Conservation (phyloP, 169 alveolate genomes). For the Plasmodium gonderi region DNA sequence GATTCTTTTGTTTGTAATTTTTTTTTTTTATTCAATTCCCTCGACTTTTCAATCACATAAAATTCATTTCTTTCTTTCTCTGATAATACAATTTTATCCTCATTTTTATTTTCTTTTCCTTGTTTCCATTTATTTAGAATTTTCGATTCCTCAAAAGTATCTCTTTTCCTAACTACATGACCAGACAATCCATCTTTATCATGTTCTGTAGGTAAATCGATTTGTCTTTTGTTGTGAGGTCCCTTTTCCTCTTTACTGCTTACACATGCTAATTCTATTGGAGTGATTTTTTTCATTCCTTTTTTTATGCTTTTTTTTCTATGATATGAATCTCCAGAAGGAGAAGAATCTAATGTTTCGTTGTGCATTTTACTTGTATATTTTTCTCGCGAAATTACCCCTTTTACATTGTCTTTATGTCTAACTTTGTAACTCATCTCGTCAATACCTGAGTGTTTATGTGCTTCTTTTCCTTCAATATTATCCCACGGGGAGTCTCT, state of each 20-base stretch:
- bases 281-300: not conserved
- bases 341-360: not conserved
- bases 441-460: not conserved
- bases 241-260: not conserved
- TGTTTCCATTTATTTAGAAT: not conserved
- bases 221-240: not conserved
- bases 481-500: not conserved
- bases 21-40: not conserved
- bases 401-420: not conserved
- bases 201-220: not conserved
- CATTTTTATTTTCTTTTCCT: not conserved
- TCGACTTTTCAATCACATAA: not conserved
- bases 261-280: too few relatives aligned
- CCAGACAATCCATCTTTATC: not conserved
- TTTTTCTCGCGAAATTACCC: not conserved
- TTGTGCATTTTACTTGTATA: not conserved
- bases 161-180: not conserved
- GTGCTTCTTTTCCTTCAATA: not conserved
- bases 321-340: not conserved
- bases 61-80: not conserved
- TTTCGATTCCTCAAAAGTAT: not conserved
- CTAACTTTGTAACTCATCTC: not conserved
- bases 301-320: slow-evolving; percentile 12
- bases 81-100: not conserved
- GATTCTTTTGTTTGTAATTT: not conserved